These are phyloP conservation scores for Spinellus fusiger DNA, from an alignment of 192 early-diverging fungal species.

Conservation along the genomic window DNA sequence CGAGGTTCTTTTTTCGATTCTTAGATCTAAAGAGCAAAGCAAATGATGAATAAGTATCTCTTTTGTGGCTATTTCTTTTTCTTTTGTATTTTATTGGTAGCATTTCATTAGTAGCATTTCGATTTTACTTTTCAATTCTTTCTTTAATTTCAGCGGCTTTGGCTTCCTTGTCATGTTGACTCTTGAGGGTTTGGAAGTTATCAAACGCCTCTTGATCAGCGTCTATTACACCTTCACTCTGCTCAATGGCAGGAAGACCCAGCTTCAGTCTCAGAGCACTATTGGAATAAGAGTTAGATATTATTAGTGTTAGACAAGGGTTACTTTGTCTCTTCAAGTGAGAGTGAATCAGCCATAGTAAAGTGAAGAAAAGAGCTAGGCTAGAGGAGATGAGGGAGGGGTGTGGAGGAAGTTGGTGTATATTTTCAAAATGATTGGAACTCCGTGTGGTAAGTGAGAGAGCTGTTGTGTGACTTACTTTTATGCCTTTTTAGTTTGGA, in stretches of 20 bases:
- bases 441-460: too few species aligned
- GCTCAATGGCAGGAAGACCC: constrained; percentile 43
- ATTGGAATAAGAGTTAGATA: neutral
- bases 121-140: constrained; percentile 45
- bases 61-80: too few species aligned
- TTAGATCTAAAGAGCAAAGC: constrained; percentile 39
- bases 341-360: constrained; percentile 38
- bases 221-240: constrained; percentile 25
- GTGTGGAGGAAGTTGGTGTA: too few species aligned
- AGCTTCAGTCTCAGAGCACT: constrained; percentile 49
- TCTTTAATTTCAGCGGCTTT: constrained; percentile 45
- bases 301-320: neutral
- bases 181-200: constrained; percentile 47
- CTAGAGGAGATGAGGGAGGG: too few species aligned
- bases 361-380: too few species aligned
- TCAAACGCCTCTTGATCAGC: constrained; percentile 46
- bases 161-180: constrained; percentile 44
- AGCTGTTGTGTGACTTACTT: too few species aligned
- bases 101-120: neutral
- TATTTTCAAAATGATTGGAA: too few species aligned
- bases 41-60: too few species aligned
- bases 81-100: too few species aligned
- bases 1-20: constrained; percentile 40
- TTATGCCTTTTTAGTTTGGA: too few species aligned
- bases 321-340: constrained; percentile 53